Conservation (phyloP, 2,329 filamentous ascomycete species). For the Berkeleyomyces basicola region DNA sequence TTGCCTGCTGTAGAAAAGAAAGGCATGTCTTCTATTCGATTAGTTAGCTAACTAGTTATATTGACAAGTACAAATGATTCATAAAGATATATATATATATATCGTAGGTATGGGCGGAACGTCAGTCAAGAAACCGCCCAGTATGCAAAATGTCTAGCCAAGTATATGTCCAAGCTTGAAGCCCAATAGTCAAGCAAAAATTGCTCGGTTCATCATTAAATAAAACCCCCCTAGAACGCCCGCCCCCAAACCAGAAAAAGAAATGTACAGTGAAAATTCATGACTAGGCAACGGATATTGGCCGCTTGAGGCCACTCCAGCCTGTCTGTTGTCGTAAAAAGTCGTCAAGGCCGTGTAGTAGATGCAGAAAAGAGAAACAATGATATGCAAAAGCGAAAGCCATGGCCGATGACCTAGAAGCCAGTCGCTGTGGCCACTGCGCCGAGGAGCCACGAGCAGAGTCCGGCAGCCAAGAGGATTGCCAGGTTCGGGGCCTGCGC, state of each 20-base stretch:
- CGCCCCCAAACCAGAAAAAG: not conserved
- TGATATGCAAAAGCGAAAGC: not conserved
- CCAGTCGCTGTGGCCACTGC: not conserved
- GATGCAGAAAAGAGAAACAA: not conserved
- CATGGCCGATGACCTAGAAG: not conserved
- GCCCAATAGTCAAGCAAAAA: not conserved
- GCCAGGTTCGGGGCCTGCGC: constrained; percentile 16
- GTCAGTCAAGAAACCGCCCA: not conserved
- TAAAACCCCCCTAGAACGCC: not conserved
- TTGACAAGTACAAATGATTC: no score
- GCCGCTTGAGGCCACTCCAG: not conserved
- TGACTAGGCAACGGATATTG: not conserved
- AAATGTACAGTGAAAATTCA: not conserved
- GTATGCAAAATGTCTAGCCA: not conserved
- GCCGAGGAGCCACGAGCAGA: not conserved
- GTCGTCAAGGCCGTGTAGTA: not conserved
- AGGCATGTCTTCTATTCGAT: no score
- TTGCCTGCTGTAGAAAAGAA: no score
- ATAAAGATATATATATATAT: not conserved
- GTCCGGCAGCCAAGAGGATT: constrained; percentile 15
- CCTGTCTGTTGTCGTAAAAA: not conserved
- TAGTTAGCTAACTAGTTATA: no score
- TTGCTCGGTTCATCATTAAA: not conserved
- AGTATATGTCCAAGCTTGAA: not conserved
- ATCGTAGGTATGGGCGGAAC: not conserved